Percentiles rank a stretch among this genome's conserved stretches.
These are phyloP conservation scores for Macrolepiota albuminosa DNA, from an alignment of 768 basidiomycete species.

Conservation along the genomic window DNA sequence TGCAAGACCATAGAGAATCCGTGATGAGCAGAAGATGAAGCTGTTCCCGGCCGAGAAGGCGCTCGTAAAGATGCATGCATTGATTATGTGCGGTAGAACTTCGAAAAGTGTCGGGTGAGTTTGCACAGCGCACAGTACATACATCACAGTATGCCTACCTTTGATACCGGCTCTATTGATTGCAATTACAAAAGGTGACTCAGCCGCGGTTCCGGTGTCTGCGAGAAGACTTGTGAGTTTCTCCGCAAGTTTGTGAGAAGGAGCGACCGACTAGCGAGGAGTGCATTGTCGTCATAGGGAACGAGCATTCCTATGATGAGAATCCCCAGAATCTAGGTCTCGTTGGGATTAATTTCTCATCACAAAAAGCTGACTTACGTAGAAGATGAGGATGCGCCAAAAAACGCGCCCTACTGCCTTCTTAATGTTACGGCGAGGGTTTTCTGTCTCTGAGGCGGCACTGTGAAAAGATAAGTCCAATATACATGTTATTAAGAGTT, in stretches of 20 bases:
- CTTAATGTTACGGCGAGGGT: constrained; percentile 73
- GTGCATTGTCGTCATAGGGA: constrained; percentile 52
- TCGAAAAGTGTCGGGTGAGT: neutral
- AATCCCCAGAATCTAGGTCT: constrained; percentile 54
- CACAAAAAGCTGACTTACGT: constrained; percentile 33
- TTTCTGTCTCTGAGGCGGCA: constrained; percentile 73
- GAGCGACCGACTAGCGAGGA: constrained; percentile 33
- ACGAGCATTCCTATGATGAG: constrained; percentile 79
- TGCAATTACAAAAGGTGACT: constrained; percentile 85
- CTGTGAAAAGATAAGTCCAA: constrained; percentile 25
- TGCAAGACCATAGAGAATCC: constrained; percentile 49
- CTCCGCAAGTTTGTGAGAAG: neutral
- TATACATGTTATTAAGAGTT: neutral
- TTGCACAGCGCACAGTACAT: neutral
- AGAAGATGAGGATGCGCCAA: constrained; percentile 77
- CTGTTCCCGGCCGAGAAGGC: constrained; percentile 73
- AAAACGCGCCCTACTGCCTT: constrained; percentile 76
- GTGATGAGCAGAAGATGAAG: constrained; percentile 51
- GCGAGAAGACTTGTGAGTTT: neutral
- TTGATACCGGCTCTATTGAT: constrained; percentile 68
- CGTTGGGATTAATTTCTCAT: neutral
- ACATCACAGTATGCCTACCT: constrained; percentile 26
- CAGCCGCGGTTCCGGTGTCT: constrained; percentile 57
- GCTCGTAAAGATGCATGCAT: constrained; percentile 65
- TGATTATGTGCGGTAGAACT: constrained; percentile 66